phyloP scores from a whole-genome alignment of 2,329 filamentous ascomycete genomes.

The Blumeriella jaapii region DNA sequence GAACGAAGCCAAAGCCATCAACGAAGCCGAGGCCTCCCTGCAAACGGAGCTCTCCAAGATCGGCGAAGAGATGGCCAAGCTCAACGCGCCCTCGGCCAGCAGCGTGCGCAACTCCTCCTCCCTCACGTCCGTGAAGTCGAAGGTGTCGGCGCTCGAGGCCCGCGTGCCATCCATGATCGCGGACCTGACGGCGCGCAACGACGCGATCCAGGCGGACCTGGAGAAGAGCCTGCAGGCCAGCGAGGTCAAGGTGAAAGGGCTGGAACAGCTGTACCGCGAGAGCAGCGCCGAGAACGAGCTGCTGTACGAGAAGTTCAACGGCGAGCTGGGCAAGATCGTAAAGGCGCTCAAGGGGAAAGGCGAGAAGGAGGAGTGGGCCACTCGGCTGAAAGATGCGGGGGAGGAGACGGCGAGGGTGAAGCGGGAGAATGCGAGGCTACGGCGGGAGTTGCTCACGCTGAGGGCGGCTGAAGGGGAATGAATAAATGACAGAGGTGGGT shows the following conservation, averaged over 20 bases:
- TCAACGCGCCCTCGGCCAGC: conserved; percentile 33
- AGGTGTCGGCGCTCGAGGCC: conserved; percentile 57
- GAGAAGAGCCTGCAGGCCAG: conserved; percentile 59
- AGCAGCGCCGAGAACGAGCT: conserved; percentile 84
- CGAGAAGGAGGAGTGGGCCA: conserved; percentile 67
- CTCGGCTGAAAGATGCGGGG: conserved; percentile 56
- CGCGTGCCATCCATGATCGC: conserved; percentile 48
- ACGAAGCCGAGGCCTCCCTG: conserved; percentile 56
- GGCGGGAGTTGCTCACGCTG: conserved; percentile 57
- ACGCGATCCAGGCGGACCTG: conserved; percentile 57
- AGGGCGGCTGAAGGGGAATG: conserved; percentile 45
- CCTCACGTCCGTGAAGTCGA: conserved; percentile 36
- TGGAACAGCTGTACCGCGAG: conserved; percentile 85
- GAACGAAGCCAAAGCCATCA: conserved; percentile 64
- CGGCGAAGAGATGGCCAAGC: conserved; percentile 61
- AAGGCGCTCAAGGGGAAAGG: conserved; percentile 65
- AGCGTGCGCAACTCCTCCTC: conserved; percentile 22
- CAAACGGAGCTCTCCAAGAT: conserved; percentile 71
- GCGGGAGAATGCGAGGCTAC: conserved; percentile 76
- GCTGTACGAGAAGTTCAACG: conserved; percentile 83
- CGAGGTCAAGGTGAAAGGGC: conserved; percentile 66
- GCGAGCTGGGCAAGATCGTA: conserved; percentile 75
- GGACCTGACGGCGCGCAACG: conserved; percentile 49
- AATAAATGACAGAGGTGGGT: conserved; percentile 16
- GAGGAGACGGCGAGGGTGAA: conserved; percentile 69